Base-by-base conservation (phyloP, 257 asterid species). In the Salvia miltiorrhiza region DNA sequence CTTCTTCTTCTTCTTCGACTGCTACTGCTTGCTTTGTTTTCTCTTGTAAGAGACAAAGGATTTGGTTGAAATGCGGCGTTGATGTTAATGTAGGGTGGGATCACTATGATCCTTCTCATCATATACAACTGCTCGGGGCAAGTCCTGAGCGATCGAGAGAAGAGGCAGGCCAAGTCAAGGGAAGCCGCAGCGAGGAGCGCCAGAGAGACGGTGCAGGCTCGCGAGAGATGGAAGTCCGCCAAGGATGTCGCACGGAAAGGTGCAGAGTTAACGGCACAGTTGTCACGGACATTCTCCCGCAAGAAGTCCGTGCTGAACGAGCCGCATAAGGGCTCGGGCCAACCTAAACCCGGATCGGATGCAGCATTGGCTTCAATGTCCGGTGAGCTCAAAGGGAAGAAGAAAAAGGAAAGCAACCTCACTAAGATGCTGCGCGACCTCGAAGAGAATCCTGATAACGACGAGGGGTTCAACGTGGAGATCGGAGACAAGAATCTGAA, bases 51-150 rank as follows among this genome's bases (percentile, higher is more conserved):
- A 50, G 30, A 20, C 8, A 1, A 50, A 50, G 59, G 5, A 53
- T 23, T 24, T 53, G n/a, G 35, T 9, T 53, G 14, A 53, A 21
- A 12, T 24, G 59, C 8, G 21, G 35, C 20, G 8, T 3, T 53
- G 76, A 28, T 66, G 12, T 16, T 55, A 59, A 50, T 74, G 58
- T 75, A 94, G 99, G 96, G 80, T 55, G 96, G 83, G 40, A 86
- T 94, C 73, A 82, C 88, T 57, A 90, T 89, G 11, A 80, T 94
- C 37, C 92, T 94, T 64, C 71, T 91, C 62, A 89, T 94, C 72
- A 89, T 94, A 76, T 94, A 94, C 92, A 94, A 89, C 86, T 94
- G 93, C 62, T 91, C 99, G 5, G 99, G 88, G 30, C 96, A 91
- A 91, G 96, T 87, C 59, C 77, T 94, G 69, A 89, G 95, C 33